phyloP scores from a whole-genome alignment of 2,329 filamentous ascomycete genomes.

The Exutisphaerella laricina region DNA sequence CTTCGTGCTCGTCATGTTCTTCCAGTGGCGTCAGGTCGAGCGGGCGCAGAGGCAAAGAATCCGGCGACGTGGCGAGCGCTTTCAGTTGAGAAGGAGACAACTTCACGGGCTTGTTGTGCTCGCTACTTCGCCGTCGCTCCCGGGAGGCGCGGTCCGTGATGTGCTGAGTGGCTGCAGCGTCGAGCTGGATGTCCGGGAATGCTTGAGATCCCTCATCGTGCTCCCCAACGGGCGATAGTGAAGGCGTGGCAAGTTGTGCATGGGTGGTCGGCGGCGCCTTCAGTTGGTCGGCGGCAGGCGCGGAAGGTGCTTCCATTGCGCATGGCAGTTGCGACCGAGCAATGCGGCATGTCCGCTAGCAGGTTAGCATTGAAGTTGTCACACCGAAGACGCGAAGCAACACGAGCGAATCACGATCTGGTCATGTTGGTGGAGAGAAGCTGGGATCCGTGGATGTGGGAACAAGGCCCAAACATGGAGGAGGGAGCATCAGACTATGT shows the following conservation, averaged over 20 bases:
- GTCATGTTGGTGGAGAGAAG: too few relatives aligned
- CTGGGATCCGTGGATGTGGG: too few relatives aligned
- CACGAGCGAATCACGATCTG: too few relatives aligned
- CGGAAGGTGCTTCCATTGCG: too few relatives aligned
- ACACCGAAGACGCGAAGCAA: too few relatives aligned
- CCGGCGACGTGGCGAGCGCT: slow-evolving; percentile 18
- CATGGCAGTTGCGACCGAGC: too few relatives aligned
- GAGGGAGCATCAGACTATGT: too few relatives aligned
- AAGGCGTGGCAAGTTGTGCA: slow-evolving; percentile 16
- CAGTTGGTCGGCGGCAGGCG: slow-evolving; percentile 9
- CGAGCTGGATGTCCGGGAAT: slow-evolving; percentile 5
- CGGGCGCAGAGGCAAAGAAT: slow-evolving; percentile 19
- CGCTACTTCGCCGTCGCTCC: slow-evolving; percentile 15
- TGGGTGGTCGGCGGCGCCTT: slow-evolving; percentile 7
- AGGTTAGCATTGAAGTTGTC: too few relatives aligned
- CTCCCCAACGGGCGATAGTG: slow-evolving; percentile 17
- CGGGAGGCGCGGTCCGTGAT: neutral
- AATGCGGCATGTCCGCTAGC: too few relatives aligned
- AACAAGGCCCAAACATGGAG: too few relatives aligned
- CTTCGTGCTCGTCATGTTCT: slow-evolving; percentile 8
- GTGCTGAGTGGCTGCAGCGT: neutral
- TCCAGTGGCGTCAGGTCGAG: slow-evolving; percentile 11
- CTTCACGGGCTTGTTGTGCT: slow-evolving; percentile 16
- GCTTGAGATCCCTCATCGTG: slow-evolving; percentile 6
- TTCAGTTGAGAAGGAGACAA: slow-evolving; percentile 15